Evolutionary conservation across 1,284 basidiomycete species (phyloP), one percentile per base, ranked within the genome.

Genomic region (Acaromyces ingoldii): DNA sequence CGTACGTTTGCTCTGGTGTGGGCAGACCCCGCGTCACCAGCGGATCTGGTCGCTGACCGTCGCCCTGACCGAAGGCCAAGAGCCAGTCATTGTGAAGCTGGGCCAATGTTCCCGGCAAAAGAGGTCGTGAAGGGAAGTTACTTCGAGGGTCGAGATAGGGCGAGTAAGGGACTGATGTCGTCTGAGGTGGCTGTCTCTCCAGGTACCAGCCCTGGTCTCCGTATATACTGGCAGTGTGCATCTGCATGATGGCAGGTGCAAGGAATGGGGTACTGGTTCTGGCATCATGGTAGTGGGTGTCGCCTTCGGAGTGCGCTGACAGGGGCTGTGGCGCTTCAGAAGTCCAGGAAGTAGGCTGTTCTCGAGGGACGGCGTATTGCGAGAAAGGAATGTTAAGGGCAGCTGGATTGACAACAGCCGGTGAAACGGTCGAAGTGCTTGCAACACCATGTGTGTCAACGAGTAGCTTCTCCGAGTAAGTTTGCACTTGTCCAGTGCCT

Each of bases 11-110:
- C 13, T 45, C 13, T 4, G 26, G 21, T 29, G 4, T 10, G 11
- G 42, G 42, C 10, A 45, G 34, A 6, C 26, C 19, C 22, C 22
- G 4, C 17, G 36, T 4, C 24, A 17, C 24, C 17, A 37, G 7
- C 36, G 24, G 6, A 37, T 37, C 36, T n/a, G n/a, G n/a, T n/a
- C n/a, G n/a, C n/a, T n/a, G n/a, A n/a, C n/a, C n/a, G n/a, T n/a
- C n/a, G n/a, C n/a, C n/a, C 6, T 17, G 24, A 37, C 17, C 3
- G 7, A 4, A 37, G 7, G 36, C 3, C 3, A 17, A 22, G 10
- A 45, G 26, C 42, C 42, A 45, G 13, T 45, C 42, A 29, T 45
- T 28, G 26, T 45, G 42, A 45, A 45, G 30, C 26, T 28, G 30
- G 2, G 21, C 21, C 24, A 45, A 30, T 4, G 34, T 31, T 28